Evolutionary conservation across 768 basidiomycete genomes (phyloP).

Genomic region (Termitomyces heimii): DNA sequence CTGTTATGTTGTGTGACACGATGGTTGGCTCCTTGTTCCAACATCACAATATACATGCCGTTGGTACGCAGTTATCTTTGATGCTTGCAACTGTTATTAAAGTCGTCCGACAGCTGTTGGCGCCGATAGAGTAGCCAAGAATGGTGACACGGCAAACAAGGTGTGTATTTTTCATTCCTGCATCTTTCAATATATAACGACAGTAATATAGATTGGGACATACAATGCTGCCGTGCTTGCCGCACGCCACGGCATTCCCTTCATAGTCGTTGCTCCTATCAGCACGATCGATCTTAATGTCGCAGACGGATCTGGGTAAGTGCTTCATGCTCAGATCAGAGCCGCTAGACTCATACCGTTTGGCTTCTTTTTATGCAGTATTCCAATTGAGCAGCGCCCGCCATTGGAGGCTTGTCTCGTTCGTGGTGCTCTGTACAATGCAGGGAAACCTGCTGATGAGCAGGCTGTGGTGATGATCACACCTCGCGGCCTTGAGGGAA

Average conservation of each 20-base stretch:
- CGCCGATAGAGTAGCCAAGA: constrained; percentile 83
- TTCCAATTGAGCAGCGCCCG: constrained; percentile 92
- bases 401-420: constrained; percentile 84
- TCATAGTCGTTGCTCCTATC: constrained; percentile 90
- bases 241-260: constrained; percentile 80
- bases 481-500: constrained; percentile 52
- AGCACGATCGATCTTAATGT: constrained; percentile 88
- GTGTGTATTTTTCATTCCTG: constrained; percentile 16
- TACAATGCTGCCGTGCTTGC: constrained; percentile 96
- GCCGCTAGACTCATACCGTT: not conserved
- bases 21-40: constrained; percentile 97
- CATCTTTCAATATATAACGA: not conserved
- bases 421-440: constrained; percentile 71
- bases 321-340: constrained; percentile 10
- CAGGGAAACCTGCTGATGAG: constrained; percentile 35
- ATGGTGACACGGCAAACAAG: constrained; percentile 98
- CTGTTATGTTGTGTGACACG: constrained; percentile 94
- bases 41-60: constrained; percentile 75
- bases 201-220: constrained; percentile 63
- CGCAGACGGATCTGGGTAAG: constrained; percentile 59
- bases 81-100: not conserved
- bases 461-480: constrained; percentile 85
- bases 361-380: constrained; percentile 29
- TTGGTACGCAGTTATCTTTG: constrained; percentile 41
- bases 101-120: constrained; percentile 54